phyloP scores from a whole-genome alignment of 2,329 filamentous ascomycete genomes.

The Clonostachys sp. region DNA sequence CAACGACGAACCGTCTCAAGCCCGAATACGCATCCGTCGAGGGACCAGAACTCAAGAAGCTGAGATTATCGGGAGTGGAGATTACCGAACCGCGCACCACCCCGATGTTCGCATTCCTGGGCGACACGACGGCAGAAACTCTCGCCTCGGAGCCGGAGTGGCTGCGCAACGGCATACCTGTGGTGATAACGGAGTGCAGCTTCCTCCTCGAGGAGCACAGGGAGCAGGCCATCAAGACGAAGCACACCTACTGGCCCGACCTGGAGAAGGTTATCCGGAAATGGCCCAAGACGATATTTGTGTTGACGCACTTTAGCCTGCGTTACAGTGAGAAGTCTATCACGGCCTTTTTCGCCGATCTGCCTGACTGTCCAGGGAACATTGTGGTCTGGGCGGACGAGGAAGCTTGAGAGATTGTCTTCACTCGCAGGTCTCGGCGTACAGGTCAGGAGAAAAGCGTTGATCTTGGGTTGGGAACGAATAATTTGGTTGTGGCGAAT shows the following conservation, averaged over 20 bases:
- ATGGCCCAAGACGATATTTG: constrained; percentile 36
- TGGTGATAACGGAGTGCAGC: constrained; percentile 45
- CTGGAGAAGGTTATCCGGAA: constrained; percentile 35
- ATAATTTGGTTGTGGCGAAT: too few species aligned
- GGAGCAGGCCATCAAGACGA: constrained; percentile 36
- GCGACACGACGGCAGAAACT: constrained; percentile 36
- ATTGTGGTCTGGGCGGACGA: constrained; percentile 43
- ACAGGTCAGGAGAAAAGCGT: too few species aligned
- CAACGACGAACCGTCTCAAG: constrained; percentile 29
- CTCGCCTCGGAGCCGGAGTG: constrained; percentile 32
- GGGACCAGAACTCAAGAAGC: constrained; percentile 27
- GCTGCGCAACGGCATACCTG: constrained; percentile 27
- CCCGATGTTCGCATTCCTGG: constrained; percentile 41
- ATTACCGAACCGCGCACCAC: constrained; percentile 31
- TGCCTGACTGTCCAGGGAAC: constrained; percentile 31
- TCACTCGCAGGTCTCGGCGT: too few species aligned
- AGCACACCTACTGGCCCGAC: constrained; percentile 41
- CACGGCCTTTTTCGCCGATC: constrained; percentile 30
- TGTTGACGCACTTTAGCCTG: constrained; percentile 42
- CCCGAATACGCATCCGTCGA: constrained; percentile 26
- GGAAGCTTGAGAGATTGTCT: constrained; percentile 9
- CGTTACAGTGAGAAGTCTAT: constrained; percentile 35
- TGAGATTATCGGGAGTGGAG: constrained; percentile 27
- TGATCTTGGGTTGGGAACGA: too few species aligned
- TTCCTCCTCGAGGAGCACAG: constrained; percentile 37